phyloP scores from a whole-genome alignment of 2,329 filamentous ascomycete species.

The Beauveria medogensis region DNA sequence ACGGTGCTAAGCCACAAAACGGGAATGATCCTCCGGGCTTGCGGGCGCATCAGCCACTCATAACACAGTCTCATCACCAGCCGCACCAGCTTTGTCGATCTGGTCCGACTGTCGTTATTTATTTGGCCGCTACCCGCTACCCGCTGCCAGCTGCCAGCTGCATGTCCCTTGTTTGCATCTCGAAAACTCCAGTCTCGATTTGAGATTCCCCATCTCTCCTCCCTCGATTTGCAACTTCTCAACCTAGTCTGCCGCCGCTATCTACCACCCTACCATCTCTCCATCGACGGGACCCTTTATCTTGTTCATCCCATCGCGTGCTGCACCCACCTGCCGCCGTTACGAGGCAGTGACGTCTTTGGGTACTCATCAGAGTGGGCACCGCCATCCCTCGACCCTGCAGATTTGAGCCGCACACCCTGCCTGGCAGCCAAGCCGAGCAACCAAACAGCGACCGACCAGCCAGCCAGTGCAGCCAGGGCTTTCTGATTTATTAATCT shows the following conservation, averaged over 20 bases:
- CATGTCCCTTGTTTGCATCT: background rate
- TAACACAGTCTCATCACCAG: background rate
- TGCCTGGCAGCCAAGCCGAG: background rate
- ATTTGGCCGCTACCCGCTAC: background rate
- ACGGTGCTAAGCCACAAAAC: background rate
- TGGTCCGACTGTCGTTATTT: background rate
- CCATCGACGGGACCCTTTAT: background rate
- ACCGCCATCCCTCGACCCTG: slow-evolving; percentile 4
- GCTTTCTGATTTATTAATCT: slow-evolving; percentile 6
- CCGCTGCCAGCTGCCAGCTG: background rate
- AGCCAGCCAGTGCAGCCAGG: background rate
- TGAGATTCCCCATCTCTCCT: background rate
- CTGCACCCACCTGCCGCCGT: background rate
- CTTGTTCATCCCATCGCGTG: background rate
- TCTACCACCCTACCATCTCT: background rate
- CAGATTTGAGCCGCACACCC: slow-evolving; percentile 8
- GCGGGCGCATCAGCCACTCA: background rate
- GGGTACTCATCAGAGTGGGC: background rate
- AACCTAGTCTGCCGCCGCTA: background rate
- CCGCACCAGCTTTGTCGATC: background rate
- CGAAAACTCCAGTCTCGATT: background rate
- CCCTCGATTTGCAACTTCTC: background rate
- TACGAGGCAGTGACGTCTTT: slow-evolving; percentile 7
- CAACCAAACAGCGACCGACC: background rate
- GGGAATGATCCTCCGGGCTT: background rate